Conservation (phyloP, 2,329 filamentous ascomycete genomes). For the Diplodia intermedia region DNA sequence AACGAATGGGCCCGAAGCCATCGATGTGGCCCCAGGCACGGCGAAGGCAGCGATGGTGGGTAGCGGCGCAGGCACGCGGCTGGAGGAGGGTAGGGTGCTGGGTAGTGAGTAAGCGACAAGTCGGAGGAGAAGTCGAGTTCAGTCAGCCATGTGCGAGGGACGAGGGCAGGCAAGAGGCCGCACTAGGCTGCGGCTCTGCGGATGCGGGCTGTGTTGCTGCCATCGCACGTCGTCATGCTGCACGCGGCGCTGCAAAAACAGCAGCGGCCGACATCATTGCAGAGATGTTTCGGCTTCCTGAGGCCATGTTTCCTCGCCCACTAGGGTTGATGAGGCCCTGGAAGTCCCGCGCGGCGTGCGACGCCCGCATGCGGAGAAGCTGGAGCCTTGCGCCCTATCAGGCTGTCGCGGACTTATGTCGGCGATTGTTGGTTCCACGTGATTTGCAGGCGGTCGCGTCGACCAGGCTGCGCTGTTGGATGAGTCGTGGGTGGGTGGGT, state of each 20-base stretch:
- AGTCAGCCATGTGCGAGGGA: slow-evolving; percentile 2
- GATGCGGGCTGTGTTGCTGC: slow-evolving; percentile 13
- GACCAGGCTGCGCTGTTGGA: background rate
- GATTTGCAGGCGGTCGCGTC: background rate
- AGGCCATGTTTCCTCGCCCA: background rate
- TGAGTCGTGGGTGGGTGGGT: too few species aligned
- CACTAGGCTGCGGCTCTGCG: slow-evolving; percentile 13
- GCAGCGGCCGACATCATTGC: background rate
- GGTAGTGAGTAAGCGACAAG: background rate
- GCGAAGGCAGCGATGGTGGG: slow-evolving; percentile 6
- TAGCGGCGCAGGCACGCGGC: background rate
- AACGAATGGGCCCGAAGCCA: slow-evolving; percentile 13
- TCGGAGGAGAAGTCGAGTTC: background rate
- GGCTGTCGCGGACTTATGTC: background rate
- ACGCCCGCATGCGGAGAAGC: slow-evolving; percentile 5
- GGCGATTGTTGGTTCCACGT: slow-evolving; percentile 5
- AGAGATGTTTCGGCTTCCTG: background rate
- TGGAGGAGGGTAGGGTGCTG: background rate
- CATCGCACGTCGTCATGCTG: slow-evolving; percentile 4
- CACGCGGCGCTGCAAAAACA: background rate
- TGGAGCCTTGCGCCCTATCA: background rate
- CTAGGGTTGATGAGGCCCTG: slow-evolving; percentile 1
- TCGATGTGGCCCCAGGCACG: slow-evolving; percentile 17
- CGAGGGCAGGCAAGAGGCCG: background rate
- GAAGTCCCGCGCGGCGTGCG: background rate